Base-by-base conservation (phyloP, 2,329 filamentous ascomycete genomes). In the Periconia sp. region DNA sequence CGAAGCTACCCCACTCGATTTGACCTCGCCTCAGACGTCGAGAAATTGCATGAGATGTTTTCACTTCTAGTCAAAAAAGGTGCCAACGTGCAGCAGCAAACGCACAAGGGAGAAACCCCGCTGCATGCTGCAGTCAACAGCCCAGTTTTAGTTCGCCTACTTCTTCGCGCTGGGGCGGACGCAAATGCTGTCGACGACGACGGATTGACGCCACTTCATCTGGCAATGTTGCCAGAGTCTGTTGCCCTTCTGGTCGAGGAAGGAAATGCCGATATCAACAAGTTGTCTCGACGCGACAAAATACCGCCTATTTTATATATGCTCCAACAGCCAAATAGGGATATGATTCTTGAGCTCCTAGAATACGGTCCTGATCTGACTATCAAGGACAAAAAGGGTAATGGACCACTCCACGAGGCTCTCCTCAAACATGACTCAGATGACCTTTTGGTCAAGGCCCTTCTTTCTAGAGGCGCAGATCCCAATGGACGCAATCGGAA, bases 151-250 rank as follows among this genome's bases (percentile, higher is more conserved):
- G 30, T 45, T 2, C 22, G 36, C 9, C 12, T 49, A 10, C 40
- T 56, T 12, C 39, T 54, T 16, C 32, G 36, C 11, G 41, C 44
- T 29, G 48, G 50, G 18, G 44, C 48, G 5, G 39, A 51, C 26
- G 29, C 36, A 9, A 47, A 51, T n/a, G 31, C 31, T n/a, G 31
- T 35, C 4, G 21, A 36, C n/a, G 17, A 45, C 12, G 13, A 31
- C 13, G 37, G 34, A 10, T 13, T 36, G 10, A 22, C 30, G 7
- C 45, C 40, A 10, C 18, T 52, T 8, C 48, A 52, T 24, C 15
- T 16, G 1, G 31, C 13, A 6, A 24, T 5, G 8, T 28, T 18
- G 12, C 7, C 18, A 1, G 45, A 40, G 2, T 26, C 29, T 5
- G 16, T 52, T 12, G 33, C 16, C 11, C 30, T 44, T 1, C 23